These are phyloP conservation scores for Fusarium sp. DNA, from an alignment of 2,329 filamentous ascomycete genomes.

Conservation along the genomic window DNA sequence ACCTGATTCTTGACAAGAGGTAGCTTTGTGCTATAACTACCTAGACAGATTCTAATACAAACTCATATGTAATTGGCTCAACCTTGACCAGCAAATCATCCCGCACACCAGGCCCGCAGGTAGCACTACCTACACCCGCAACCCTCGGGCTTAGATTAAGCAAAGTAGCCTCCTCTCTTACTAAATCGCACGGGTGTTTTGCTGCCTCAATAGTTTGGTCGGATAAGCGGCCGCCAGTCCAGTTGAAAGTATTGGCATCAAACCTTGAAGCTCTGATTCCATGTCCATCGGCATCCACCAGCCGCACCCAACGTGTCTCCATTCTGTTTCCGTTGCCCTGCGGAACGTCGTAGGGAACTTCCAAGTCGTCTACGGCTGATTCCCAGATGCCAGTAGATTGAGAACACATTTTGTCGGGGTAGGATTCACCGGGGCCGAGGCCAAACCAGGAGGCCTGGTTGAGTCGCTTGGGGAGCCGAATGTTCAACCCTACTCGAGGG, in stretches of 20 bases:
- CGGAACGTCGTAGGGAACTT: background rate
- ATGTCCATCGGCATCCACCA: background rate
- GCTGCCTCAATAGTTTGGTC: background rate
- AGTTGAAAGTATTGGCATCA: too few species aligned
- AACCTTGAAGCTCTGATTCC: background rate
- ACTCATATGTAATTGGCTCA: background rate
- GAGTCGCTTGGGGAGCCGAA: slow-evolving; percentile 8
- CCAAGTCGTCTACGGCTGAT: background rate
- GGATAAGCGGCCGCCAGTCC: too few species aligned
- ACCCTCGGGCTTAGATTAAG: slow-evolving; percentile 12
- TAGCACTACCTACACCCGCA: slow-evolving; percentile 23
- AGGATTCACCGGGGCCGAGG: slow-evolving; percentile 14
- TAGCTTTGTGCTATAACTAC: too few species aligned
- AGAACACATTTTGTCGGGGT: slow-evolving; percentile 11
- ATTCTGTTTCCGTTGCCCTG: slow-evolving; percentile 19
- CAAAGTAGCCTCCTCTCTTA: slow-evolving; percentile 11
- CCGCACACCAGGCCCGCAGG: slow-evolving; percentile 20
- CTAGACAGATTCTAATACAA: background rate
- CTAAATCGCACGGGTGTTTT: slow-evolving; percentile 14
- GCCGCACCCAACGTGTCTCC: slow-evolving; percentile 17
- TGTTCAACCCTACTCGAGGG: slow-evolving; percentile 7
- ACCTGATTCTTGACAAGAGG: too few species aligned
- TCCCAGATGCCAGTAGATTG: slow-evolving; percentile 12
- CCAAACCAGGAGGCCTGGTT: slow-evolving; percentile 9
- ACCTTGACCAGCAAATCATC: slow-evolving; percentile 15